Evolutionary conservation across 768 basidiomycete species (phyloP).

Genomic region (Podaxis rugospora): DNA sequence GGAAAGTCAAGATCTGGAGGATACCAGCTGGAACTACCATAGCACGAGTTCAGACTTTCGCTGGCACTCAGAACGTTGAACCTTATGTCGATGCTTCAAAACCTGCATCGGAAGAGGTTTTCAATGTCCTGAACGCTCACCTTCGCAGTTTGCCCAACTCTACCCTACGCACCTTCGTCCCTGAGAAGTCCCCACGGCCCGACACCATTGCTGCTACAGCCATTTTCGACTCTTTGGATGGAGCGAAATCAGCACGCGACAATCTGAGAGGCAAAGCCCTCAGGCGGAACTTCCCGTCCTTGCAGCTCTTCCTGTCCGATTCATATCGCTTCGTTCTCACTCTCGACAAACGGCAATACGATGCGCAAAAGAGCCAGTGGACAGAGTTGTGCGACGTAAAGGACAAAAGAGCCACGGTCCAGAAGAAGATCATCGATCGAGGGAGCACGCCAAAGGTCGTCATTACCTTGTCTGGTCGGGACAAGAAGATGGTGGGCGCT

Average conservation of each 20-base stretch:
- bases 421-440: constrained; percentile 25
- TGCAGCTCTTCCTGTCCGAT: constrained; percentile 40
- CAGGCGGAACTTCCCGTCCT: constrained; percentile 22
- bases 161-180: constrained; percentile 5
- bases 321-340: constrained; percentile 47
- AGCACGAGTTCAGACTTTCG: not conserved
- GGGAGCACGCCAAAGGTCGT: constrained; percentile 21
- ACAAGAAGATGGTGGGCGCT: constrained; percentile 48
- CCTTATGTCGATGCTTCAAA: not conserved
- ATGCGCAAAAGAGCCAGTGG: constrained; percentile 48
- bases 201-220: constrained; percentile 26
- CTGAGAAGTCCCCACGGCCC: not conserved
- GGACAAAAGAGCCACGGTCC: constrained; percentile 20
- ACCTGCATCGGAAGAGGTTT: not conserved
- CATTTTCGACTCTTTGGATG: constrained; percentile 46
- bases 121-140: constrained; percentile 9
- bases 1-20: constrained; percentile 5
- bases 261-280: constrained; percentile 29
- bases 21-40: not conserved
- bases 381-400: constrained; percentile 35
- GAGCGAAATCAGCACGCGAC: constrained; percentile 35
- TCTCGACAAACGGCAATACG: constrained; percentile 45
- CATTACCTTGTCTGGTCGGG: constrained; percentile 44
- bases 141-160: not conserved
- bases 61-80: constrained; percentile 1